Conservation (phyloP, 345 rosid species). For the Moringa oleifera region DNA sequence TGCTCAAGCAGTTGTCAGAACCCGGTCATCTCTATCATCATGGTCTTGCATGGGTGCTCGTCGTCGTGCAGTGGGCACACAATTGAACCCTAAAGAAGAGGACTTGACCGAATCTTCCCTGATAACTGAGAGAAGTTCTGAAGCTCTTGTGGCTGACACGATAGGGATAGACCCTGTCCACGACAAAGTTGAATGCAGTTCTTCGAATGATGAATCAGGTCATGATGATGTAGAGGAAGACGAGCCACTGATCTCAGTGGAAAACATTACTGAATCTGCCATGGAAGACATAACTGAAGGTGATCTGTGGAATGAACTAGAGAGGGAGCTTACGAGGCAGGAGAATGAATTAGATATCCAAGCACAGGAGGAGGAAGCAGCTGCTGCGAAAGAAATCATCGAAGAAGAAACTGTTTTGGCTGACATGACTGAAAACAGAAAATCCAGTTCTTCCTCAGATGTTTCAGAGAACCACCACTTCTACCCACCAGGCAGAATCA, state of each 20-base stretch:
- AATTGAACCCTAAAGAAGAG: conserved; percentile 34
- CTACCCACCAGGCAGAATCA: conserved; percentile 84
- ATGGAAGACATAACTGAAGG: conserved; percentile 60
- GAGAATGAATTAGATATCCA: conserved; percentile 46
- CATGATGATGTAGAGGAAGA: conserved; percentile 60
- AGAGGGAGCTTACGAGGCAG: conserved; percentile 72
- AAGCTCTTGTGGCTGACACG: conserved; percentile 33
- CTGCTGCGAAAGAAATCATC: conserved; percentile 62
- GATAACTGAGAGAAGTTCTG: conserved; percentile 41
- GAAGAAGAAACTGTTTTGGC: conserved; percentile 61
- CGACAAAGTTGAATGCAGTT: conserved; percentile 28
- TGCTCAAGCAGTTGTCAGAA: conserved; percentile 82
- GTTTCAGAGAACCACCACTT: conserved; percentile 60
- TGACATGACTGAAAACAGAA: conserved; percentile 33
- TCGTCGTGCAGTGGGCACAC: conserved; percentile 45
- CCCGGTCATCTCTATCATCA: conserved; percentile 68
- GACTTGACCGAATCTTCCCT: no score
- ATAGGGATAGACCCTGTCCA: conserved; percentile 23
- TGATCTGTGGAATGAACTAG: conserved; percentile 81
- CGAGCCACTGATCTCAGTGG: conserved; percentile 44
- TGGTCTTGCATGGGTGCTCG: conserved; percentile 98
- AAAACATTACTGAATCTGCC: conserved; percentile 29
- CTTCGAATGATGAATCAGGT: conserved; percentile 42
- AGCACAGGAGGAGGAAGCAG: conserved; percentile 76
- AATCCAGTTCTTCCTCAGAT: conserved; percentile 31